Percentiles rank a stretch among this genome's conserved stretches.
phyloP scores from a whole-genome alignment of 2,329 filamentous ascomycete genomes.

The Cladosporium austrohemisphaericum region DNA sequence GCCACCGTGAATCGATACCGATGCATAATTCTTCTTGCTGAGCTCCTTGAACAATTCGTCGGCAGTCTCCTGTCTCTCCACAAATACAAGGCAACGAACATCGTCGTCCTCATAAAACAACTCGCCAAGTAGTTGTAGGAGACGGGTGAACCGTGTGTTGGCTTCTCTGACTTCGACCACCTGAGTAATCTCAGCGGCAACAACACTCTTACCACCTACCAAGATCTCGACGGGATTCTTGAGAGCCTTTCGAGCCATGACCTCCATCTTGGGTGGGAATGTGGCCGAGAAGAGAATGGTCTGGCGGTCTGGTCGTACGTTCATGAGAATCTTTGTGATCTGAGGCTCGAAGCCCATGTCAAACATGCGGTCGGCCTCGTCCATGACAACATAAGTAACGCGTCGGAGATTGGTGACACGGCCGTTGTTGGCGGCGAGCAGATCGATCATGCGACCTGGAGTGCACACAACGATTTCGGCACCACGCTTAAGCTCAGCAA shows the following conservation, averaged over 20 bases:
- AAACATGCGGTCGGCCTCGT: conserved; percentile 98
- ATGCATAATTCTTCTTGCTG: conserved; percentile 80
- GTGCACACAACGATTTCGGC: conserved; percentile 95
- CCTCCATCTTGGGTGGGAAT: conserved; percentile 89
- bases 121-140: conserved; percentile 82
- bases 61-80: conserved; percentile 36
- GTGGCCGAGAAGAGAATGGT: conserved; percentile 96
- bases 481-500: conserved; percentile 90
- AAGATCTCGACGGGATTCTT: conserved; percentile 84
- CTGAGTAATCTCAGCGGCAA: conserved; percentile 75
- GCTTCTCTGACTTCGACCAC: conserved; percentile 84
- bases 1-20: conserved; percentile 89
- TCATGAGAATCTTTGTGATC: conserved; percentile 92
- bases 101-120: conserved; percentile 86
- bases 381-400: conserved; percentile 90
- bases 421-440: conserved; percentile 89
- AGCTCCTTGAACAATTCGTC: conserved; percentile 61
- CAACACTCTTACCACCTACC: conserved; percentile 76
- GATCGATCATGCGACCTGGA: conserved; percentile 90
- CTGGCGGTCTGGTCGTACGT: conserved; percentile 86
- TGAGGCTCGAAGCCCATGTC: conserved; percentile 99
- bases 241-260: conserved; percentile 82
- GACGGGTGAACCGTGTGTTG: conserved; percentile 74
- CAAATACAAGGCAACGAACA: conserved; percentile 71
- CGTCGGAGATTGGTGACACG: conserved; percentile 85